Base-by-base conservation (phyloP, 345 rosid species). In the Populus simonii region DNA sequence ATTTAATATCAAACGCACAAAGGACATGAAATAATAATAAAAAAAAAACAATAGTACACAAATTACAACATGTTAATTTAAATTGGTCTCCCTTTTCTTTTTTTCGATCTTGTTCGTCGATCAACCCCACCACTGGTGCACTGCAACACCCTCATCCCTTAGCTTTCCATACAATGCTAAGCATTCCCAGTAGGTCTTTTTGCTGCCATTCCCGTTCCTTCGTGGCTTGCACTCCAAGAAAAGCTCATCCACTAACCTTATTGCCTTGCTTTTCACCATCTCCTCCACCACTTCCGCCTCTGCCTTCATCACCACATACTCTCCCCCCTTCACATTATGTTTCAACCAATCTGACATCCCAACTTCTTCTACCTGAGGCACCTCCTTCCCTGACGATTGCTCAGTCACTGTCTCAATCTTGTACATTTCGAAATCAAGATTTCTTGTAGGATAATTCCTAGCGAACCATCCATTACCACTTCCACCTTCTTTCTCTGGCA, bases 61-160 rank as follows among this genome's bases (percentile, higher is more conserved):
- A 61, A 20, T 61, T 23, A 15, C 29, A 9, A 3, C 25, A 23
- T 23, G 66, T 43, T 43, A 25, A 61, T 61, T 11, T 61, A 20
- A 61, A 7, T 25, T 61, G 63, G 47, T 43, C 47, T 59, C n/a
- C n/a, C 63, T n/a, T 27, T 13, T 2, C 18, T 68, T 73, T 66
- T 66, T 59, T 57, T 25, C 45, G 10, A 36, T 73, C 29, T 0
- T 23, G 27, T 23, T 45, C 55, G 8, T 3, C 31, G 11, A 39
- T 86, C 78, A 91, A 86, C 91, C 90, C 97, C 93, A 89, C 94
- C 94, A 91, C 84, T 91, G 97, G 81, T 91, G 96, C 76, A 90
- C 92, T 5, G 92, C 98, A 80, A 91, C 82, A 70, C 94, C 93
- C 80, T 89, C 93, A 75, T 91, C 96, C 79, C 90, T 89, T n/a